Percentiles rank a stretch among this genome's conserved stretches.
phyloP scores from a whole-genome alignment of 2,329 filamentous ascomycete genomes.

The Talaromyces sp. region DNA sequence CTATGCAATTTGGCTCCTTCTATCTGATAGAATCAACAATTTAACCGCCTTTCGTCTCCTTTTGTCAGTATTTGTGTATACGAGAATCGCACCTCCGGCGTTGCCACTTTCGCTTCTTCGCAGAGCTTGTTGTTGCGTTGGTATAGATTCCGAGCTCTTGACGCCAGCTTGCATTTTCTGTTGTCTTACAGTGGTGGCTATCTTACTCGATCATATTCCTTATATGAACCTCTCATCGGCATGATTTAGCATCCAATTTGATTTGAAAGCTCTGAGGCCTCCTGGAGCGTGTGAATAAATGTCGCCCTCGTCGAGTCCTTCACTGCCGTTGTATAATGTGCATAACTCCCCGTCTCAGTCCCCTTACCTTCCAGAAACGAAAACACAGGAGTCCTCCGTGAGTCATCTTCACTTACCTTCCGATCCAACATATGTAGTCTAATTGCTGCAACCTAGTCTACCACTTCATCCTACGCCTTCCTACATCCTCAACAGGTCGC shows the following conservation, averaged over 20 bases:
- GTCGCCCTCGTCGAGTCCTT: conserved; percentile 59
- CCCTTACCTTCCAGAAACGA: conserved; percentile 28
- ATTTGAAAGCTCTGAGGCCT: conserved; percentile 18
- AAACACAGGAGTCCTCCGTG: conserved; percentile 34
- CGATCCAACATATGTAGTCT: not conserved
- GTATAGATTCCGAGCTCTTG: not conserved
- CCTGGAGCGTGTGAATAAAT: conserved; percentile 52
- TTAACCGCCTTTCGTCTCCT: not conserved
- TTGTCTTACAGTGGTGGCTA: not conserved
- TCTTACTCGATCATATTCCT: not conserved
- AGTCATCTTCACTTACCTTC: conserved; percentile 22
- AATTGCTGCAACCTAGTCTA: conserved; percentile 29
- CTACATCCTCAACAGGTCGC: conserved; percentile 78
- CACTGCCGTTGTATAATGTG: conserved; percentile 57
- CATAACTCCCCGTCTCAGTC: conserved; percentile 32
- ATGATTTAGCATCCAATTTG: conserved; percentile 15
- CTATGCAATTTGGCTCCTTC: not conserved
- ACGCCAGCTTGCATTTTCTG: conserved; percentile 7
- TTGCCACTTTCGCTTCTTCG: not conserved
- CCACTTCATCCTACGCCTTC: conserved; percentile 54
- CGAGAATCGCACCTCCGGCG: not conserved
- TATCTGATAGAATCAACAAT: not conserved
- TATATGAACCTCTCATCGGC: conserved; percentile 1
- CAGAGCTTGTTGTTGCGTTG: not conserved
- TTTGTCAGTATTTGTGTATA: not conserved